These are phyloP conservation scores for Nitzschia putrida DNA, from an alignment of 108 stramenopile genomes.

Conservation along the genomic window DNA sequence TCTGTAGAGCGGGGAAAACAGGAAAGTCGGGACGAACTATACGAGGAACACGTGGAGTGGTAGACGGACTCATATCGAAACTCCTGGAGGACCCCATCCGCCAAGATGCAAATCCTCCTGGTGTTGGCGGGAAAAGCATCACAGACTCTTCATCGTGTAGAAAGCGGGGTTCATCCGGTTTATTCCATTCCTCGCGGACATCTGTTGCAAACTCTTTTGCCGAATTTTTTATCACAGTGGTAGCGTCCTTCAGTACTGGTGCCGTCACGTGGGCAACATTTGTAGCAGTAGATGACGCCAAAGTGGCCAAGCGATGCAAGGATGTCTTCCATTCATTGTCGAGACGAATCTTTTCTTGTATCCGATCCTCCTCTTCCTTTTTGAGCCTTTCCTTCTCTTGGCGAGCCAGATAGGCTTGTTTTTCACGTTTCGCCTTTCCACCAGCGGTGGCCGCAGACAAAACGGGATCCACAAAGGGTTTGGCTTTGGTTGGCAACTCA, in stretches of 20 bases:
- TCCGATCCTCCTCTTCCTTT: constrained; percentile 1
- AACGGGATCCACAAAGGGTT: constrained; percentile 33
- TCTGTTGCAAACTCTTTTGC: constrained; percentile 40
- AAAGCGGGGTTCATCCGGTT: constrained; percentile 1
- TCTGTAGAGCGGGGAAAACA: background rate
- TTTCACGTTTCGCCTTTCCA: constrained; percentile 25
- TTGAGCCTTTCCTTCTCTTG: constrained; percentile 5
- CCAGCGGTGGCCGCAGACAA: constrained; percentile 37
- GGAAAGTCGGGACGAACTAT: background rate
- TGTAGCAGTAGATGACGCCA: constrained; percentile 36
- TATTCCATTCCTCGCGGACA: constrained; percentile 28
- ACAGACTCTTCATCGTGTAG: constrained; percentile 17
- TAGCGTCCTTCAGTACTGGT: constrained; percentile 34
- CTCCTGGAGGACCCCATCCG: background rate
- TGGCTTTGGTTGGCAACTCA: background rate
- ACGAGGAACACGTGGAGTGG: background rate
- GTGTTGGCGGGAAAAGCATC: background rate
- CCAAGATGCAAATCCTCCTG: background rate
- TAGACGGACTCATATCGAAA: constrained; percentile 8
- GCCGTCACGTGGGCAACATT: constrained; percentile 34
- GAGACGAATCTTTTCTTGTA: constrained; percentile 7
- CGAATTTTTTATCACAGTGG: constrained; percentile 11
- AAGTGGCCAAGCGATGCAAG: constrained; percentile 29
- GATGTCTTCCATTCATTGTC: constrained; percentile 43
- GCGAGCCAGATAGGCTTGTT: constrained; percentile 10